Evolutionary conservation across 176 grass and related monocot species (phyloP).

Genomic region (Raddia guianensis): DNA sequence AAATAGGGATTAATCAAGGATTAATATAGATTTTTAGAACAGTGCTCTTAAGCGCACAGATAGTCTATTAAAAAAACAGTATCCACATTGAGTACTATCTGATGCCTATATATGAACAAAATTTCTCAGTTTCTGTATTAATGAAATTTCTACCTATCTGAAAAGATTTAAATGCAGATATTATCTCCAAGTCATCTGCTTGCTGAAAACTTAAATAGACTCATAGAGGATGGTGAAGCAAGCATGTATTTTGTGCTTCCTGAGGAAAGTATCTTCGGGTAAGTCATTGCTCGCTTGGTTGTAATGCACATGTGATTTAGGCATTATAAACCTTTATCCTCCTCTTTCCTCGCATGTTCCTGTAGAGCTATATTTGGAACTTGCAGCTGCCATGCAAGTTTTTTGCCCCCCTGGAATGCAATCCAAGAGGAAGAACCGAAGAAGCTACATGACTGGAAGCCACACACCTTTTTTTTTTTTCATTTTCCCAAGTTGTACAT

Average conservation of each 20-base stretch:
- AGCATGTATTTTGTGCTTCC: conserved; percentile 1
- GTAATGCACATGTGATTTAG: conserved; percentile 11
- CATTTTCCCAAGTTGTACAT: neutral
- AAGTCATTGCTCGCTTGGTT: neutral
- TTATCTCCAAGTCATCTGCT: neutral
- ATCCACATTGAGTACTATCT: neutral
- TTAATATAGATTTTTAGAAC: no score
- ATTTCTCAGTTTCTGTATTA: conserved; percentile 3
- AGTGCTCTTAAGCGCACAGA: neutral
- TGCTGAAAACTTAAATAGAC: neutral
- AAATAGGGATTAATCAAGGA: no score
- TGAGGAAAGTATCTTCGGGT: neutral
- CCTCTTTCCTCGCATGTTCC: conserved; percentile 21
- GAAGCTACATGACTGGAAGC: conserved; percentile 29
- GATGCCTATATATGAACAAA: neutral
- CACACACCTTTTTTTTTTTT: no score
- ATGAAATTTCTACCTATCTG: neutral
- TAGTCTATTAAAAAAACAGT: neutral
- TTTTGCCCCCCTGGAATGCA: no score
- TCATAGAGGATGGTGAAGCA: neutral
- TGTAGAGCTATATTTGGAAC: neutral
- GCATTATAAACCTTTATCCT: conserved; percentile 17
- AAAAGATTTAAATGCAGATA: neutral
- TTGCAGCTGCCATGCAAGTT: neutral
- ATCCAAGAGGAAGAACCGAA: neutral